Conservation (phyloP, 176 grass and related monocot species). For the Pharus latifolius region DNA sequence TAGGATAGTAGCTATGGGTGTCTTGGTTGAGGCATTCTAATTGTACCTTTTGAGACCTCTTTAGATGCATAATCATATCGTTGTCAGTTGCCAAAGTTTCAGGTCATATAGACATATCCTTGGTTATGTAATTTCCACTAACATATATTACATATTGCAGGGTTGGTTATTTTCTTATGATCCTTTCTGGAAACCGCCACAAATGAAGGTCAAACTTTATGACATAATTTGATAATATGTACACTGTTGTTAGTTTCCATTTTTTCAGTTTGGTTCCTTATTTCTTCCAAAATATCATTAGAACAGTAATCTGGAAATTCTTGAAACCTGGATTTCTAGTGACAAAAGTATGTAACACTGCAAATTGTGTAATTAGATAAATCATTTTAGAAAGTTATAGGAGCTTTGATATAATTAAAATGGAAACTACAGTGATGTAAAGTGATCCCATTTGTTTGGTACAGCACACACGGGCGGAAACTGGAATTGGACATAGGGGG, state of each 20-base stretch:
- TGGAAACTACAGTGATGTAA: neutral
- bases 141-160: constrained; percentile 22
- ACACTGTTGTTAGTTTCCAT: neutral
- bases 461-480: too few relatives aligned
- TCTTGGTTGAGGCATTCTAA: neutral
- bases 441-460: neutral
- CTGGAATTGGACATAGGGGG: too few relatives aligned
- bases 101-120: neutral
- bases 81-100: neutral
- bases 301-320: neutral
- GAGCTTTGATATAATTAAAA: neutral
- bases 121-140: constrained; percentile 7
- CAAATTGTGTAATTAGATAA: neutral
- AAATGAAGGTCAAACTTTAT: constrained; percentile 67
- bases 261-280: neutral
- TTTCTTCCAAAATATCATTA: constrained; percentile 8
- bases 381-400: neutral
- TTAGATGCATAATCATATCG: neutral
- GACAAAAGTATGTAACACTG: neutral
- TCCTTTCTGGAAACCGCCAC: constrained; percentile 83
- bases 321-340: neutral
- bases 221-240: neutral
- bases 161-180: constrained; percentile 92
- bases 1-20: neutral
- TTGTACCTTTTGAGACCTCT: neutral